Conservation (phyloP, 2,329 filamentous ascomycete species). For the Cordyceps farinosa region DNA sequence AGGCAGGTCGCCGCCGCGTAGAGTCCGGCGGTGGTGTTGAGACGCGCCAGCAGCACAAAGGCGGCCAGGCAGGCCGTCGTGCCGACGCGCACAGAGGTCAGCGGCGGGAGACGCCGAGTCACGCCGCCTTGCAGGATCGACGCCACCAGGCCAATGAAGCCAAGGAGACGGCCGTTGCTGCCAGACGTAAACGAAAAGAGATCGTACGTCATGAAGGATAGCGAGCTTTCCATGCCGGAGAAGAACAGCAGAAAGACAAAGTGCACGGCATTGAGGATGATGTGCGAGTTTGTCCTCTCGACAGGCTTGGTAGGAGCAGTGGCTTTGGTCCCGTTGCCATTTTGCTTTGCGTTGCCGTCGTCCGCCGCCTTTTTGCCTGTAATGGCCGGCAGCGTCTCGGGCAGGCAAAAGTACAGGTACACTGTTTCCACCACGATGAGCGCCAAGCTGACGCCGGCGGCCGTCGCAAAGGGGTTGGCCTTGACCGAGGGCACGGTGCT, state of each 20-base stretch:
- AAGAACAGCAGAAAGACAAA: constrained; percentile 94
- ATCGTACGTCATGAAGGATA: constrained; percentile 96
- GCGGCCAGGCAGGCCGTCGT: constrained; percentile 73
- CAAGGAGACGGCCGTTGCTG: constrained; percentile 80
- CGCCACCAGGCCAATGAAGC: constrained; percentile 86
- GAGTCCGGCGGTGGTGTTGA: constrained; percentile 64
- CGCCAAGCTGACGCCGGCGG: constrained; percentile 80
- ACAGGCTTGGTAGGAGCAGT: constrained; percentile 23
- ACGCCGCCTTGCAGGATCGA: constrained; percentile 92
- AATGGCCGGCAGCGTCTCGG: constrained; percentile 75
- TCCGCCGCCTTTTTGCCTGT: constrained; percentile 29
- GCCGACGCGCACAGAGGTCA: constrained; percentile 75
- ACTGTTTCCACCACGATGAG: constrained; percentile 83
- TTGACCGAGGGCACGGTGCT: constrained; percentile 73
- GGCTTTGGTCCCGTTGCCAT: constrained; percentile 23
- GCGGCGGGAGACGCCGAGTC: constrained; percentile 76
- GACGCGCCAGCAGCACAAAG: constrained; percentile 73
- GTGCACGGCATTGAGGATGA: constrained; percentile 78
- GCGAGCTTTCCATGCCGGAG: constrained; percentile 95
- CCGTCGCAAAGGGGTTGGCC: constrained; percentile 89
- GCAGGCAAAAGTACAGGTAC: constrained; percentile 80
- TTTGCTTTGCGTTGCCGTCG: constrained; percentile 23
- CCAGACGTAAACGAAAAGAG: constrained; percentile 79
- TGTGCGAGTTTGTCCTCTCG: constrained; percentile 74
- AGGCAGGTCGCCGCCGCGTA: constrained; percentile 81